phyloP scores from a whole-genome alignment of 2,329 filamentous ascomycete species.

The Alternaria conjuncta region DNA sequence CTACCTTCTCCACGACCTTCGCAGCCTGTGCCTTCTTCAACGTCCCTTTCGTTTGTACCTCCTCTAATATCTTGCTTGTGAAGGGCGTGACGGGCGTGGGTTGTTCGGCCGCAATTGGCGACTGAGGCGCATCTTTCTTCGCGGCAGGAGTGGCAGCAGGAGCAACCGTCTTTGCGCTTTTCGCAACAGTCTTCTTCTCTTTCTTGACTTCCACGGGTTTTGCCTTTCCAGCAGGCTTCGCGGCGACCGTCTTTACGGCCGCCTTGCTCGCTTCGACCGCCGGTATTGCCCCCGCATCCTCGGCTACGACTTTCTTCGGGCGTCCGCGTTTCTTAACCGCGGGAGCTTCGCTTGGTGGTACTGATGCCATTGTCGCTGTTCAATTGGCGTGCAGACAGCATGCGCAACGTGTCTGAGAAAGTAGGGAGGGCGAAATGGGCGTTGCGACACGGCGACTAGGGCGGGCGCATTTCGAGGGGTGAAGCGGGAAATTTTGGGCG shows the following conservation, averaged over 20 bases:
- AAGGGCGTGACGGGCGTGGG: constrained; percentile 36
- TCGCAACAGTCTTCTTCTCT: constrained; percentile 21
- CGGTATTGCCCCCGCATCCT: constrained; percentile 16
- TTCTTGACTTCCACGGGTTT: constrained; percentile 18
- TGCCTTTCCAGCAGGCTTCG: constrained; percentile 25
- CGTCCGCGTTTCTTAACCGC: constrained; percentile 40
- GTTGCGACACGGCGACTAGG: constrained; percentile 19
- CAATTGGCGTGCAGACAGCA: constrained; percentile 5
- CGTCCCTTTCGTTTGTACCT: constrained; percentile 35
- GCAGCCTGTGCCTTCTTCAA: constrained; percentile 16
- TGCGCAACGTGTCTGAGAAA: neutral
- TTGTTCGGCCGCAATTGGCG: constrained; percentile 4
- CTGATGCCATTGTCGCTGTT: constrained; percentile 18
- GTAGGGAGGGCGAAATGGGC: neutral
- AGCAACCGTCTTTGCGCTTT: constrained; percentile 11
- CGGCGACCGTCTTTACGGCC: constrained; percentile 27
- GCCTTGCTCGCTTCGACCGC: constrained; percentile 23
- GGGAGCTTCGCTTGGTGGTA: constrained; percentile 16
- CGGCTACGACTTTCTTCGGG: constrained; percentile 40
- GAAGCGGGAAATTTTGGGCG: constrained; percentile 22
- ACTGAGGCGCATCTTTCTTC: constrained; percentile 20
- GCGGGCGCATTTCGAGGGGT: constrained; percentile 24
- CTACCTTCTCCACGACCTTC: neutral
- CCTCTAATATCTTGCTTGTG: constrained; percentile 40
- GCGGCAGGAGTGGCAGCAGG: neutral